Evolutionary conservation across 2,329 filamentous ascomycete species (phyloP), one percentile per base, ranked within the genome.

Genomic region (Colletotrichum tamarilloi): DNA sequence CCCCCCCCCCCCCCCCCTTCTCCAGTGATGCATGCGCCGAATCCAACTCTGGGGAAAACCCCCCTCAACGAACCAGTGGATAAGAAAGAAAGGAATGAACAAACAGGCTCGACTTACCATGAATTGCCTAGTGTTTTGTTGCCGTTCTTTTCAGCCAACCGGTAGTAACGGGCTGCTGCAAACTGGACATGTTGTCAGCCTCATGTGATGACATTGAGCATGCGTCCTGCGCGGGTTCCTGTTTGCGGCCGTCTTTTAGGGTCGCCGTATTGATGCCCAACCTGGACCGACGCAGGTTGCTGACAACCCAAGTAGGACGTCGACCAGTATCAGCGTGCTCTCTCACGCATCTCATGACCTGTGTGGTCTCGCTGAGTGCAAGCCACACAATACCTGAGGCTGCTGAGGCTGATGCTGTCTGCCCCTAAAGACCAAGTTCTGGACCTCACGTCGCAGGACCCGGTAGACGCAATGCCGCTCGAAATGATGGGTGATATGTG

Each of bases 121-220:
- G 94, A 93, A 85, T 98, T 98, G 75, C 97, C 97, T 76, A 98
- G 87, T 68, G 92, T 95, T 87, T 97, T 98, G 84, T 92, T 93
- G 63, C 96, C 96, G 80, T 92, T 94, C 79, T 94, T 88, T 85
- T 98, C 97, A 49, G 97, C 95, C 79, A 96, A 89, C 79, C 96
- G 94, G 83, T 98, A 95, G 85, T 98, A 98, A 83, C 93, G 94
- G 77, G 97, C 95, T 78, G 97, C 89, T 78, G 88, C 90, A 85
- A 91, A 94, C 94, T 95, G 82, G 76, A 77, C 79, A 77, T 77
- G 76, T 75, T 78, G 83, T 88, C 85, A 91, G 88, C 86, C 83
- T 87, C 84, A 86, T 86, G 82, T 84, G 84, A 81, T 76, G 74
- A 32, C 55, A 64, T 32, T 16, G 58, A 64, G 58, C 57, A 72